Conservation (phyloP, 495 filamentous ascomycete genomes). For the Daldinia loculata region DNA sequence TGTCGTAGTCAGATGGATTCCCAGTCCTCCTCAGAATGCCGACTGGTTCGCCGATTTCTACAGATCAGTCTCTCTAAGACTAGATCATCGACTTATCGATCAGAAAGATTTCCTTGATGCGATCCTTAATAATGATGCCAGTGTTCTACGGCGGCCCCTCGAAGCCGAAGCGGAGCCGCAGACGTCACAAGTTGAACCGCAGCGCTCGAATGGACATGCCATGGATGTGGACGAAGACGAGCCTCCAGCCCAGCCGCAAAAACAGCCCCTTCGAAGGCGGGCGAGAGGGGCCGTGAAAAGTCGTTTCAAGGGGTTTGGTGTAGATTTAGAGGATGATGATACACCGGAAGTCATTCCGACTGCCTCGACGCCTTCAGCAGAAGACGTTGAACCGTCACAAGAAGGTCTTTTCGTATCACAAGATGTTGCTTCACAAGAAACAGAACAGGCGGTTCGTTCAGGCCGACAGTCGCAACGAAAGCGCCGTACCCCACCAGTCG, state of each 20-base stretch:
- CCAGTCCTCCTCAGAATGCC: slow-evolving; percentile 64
- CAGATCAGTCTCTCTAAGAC: slow-evolving; percentile 68
- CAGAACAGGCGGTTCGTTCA: slow-evolving; percentile 32
- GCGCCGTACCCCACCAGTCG: slow-evolving; percentile 52
- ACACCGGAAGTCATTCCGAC: slow-evolving; percentile 18
- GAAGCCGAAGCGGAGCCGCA: slow-evolving; percentile 47
- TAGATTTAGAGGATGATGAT: slow-evolving; percentile 50
- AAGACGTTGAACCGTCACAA: slow-evolving; percentile 31
- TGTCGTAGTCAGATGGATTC: slow-evolving; percentile 79
- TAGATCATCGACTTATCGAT: slow-evolving; percentile 83
- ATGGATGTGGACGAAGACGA: slow-evolving; percentile 49
- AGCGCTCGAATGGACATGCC: slow-evolving; percentile 26
- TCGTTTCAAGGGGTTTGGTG: slow-evolving; percentile 77
- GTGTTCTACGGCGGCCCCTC: slow-evolving; percentile 70
- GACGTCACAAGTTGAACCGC: slow-evolving; percentile 24
- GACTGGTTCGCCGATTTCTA: slow-evolving; percentile 77
- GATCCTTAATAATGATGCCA: slow-evolving; percentile 80
- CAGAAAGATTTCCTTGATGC: slow-evolving; percentile 94
- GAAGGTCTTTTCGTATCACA: slow-evolving; percentile 54
- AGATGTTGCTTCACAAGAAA: slow-evolving; percentile 24
- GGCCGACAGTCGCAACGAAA: slow-evolving; percentile 55
- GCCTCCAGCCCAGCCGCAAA: slow-evolving; percentile 23
- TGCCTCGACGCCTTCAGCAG: slow-evolving; percentile 8
- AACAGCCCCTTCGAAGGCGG: slow-evolving; percentile 41
- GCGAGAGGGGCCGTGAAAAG: slow-evolving; percentile 58